phyloP scores from a whole-genome alignment of 2,329 filamentous ascomycete species.

The Xylaria polymorpha region DNA sequence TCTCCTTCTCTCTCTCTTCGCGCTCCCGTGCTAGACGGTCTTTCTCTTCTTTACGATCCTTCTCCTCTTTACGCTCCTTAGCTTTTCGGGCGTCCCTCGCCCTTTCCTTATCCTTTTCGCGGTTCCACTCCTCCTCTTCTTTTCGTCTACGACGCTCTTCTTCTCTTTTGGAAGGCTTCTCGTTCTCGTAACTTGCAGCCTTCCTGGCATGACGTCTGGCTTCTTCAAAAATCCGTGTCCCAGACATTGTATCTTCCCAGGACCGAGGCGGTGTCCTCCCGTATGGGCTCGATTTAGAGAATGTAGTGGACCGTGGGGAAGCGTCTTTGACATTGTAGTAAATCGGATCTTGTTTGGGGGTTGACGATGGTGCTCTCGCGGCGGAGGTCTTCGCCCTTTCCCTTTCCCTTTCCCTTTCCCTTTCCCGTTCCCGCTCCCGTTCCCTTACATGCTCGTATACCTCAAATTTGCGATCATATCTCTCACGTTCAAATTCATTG shows the following conservation, averaged over 20 bases:
- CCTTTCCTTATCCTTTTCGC: constrained; percentile 43
- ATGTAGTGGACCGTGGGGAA: constrained; percentile 60
- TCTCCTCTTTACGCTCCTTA: constrained; percentile 51
- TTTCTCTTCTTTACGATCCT: constrained; percentile 45
- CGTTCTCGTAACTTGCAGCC: constrained; percentile 58
- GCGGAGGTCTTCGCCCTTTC: constrained; percentile 50
- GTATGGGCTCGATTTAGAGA: constrained; percentile 52
- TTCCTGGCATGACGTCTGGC: constrained; percentile 57
- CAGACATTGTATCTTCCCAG: constrained; percentile 61
- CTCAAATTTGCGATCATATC: constrained; percentile 82
- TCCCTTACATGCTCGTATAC: constrained; percentile 66
- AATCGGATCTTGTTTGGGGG: constrained; percentile 52
- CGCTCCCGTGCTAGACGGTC: constrained; percentile 21
- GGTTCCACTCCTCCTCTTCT: constrained; percentile 48
- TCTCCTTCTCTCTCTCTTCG: constrained; percentile 50
- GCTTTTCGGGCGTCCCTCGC: constrained; percentile 41
- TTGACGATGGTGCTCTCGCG: constrained; percentile 43
- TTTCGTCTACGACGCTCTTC: constrained; percentile 53
- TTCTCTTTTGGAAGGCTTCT: constrained; percentile 57
- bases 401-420: constrained; percentile 56
- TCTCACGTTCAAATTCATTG: constrained; percentile 76
- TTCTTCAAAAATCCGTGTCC: constrained; percentile 56
- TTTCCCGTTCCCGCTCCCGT: constrained; percentile 56
- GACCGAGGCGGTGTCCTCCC: constrained; percentile 54
- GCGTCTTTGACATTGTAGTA: constrained; percentile 63